A percentile compares a stretch with the other conserved stretches of the same genome.
Evolutionary conservation across 257 asterid genomes (phyloP).

Genomic region (Solanum bulbocastanum): DNA sequence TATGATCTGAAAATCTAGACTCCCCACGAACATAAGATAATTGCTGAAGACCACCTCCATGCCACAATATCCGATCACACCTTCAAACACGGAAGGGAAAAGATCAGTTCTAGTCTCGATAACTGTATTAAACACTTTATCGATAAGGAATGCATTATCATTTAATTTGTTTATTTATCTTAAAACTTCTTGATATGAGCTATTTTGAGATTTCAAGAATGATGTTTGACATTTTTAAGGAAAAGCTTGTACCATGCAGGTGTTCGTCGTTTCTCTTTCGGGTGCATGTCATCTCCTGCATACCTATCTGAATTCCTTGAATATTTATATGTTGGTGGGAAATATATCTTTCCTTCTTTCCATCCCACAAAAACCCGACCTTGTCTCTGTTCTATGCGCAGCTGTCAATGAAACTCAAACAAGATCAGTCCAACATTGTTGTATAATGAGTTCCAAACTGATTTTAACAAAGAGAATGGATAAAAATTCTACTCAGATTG

Average conservation of each 20-base stretch:
- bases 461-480: neutral
- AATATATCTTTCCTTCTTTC: constrained; percentile 95
- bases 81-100: constrained; percentile 24
- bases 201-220: neutral
- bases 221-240: neutral
- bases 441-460: neutral
- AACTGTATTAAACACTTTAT: neutral
- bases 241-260: constrained; percentile 78
- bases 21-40: constrained; percentile 81
- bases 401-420: constrained; percentile 29
- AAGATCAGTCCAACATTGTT: neutral
- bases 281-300: constrained; percentile 90
- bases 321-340: constrained; percentile 95
- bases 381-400: constrained; percentile 74
- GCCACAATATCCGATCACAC: constrained; percentile 95
- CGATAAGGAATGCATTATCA: neutral
- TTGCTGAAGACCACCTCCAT: constrained; percentile 89
- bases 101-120: constrained; percentile 12
- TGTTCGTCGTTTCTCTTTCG: constrained; percentile 90
- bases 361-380: constrained; percentile 95
- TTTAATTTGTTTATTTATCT: neutral
- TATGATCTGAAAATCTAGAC: constrained; percentile 87
- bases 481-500: neutral
- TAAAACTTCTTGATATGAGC: neutral
- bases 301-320: constrained; percentile 94